Conservation (phyloP, 257 asterid genomes). For the Avicennia marina region DNA sequence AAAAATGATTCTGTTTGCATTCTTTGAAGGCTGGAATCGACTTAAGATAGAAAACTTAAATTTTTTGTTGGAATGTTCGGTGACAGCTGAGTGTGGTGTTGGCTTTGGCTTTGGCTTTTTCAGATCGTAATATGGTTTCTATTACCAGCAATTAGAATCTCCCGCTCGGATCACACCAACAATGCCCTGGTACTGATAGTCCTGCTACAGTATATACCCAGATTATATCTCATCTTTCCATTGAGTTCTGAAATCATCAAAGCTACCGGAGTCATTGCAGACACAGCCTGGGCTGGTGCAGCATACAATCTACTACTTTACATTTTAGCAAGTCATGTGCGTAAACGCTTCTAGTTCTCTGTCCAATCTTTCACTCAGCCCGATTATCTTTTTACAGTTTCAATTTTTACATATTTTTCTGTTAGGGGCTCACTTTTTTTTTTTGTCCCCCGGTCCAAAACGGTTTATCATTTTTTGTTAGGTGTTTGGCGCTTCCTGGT, state of each 20-base stretch:
- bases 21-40: not conserved
- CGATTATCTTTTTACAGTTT: not conserved
- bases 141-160: slow-evolving; percentile 73
- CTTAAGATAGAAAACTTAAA: not conserved
- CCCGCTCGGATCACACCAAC: slow-evolving; percentile 76
- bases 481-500: slow-evolving; percentile 91
- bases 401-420: no score
- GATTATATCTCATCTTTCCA: slow-evolving; percentile 79
- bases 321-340: slow-evolving; percentile 87
- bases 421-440: slow-evolving; percentile 2
- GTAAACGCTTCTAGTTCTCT: not conserved
- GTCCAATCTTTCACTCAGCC: not conserved
- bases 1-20: no score
- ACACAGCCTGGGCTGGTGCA: slow-evolving; percentile 93
- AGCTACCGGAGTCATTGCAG: slow-evolving; percentile 85
- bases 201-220: slow-evolving; percentile 62
- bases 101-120: slow-evolving; percentile 13
- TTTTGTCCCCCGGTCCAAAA: no score
- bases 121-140: slow-evolving; percentile 89
- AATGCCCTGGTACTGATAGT: slow-evolving; percentile 63
- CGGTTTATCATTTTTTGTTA: no score
- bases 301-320: slow-evolving; percentile 75
- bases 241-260: slow-evolving; percentile 75
- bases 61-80: not conserved
- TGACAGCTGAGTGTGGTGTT: not conserved